These are phyloP conservation scores for Penicillium sp. DNA, from an alignment of 2,329 filamentous ascomycete genomes.

Conservation along the genomic window DNA sequence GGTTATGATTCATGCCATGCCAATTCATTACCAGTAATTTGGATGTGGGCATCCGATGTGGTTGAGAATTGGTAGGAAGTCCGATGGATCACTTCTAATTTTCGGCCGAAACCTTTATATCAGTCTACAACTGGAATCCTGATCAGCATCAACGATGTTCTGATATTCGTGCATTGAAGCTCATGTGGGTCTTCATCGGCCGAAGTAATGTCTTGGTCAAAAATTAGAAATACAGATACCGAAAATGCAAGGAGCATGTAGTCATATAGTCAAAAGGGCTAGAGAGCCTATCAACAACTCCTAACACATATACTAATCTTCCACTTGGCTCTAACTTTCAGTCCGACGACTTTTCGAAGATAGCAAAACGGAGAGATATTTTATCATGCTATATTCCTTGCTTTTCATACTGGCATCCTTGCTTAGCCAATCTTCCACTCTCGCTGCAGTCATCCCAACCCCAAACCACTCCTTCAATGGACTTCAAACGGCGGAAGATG, in stretches of 20 bases:
- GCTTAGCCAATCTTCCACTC: background rate
- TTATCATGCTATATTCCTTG: background rate
- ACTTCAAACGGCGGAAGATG: background rate
- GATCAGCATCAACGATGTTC: background rate
- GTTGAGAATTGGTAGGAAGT: too few species aligned
- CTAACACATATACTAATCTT: background rate
- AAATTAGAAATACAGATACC: too few species aligned
- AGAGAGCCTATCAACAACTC: background rate
- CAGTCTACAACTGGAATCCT: too few species aligned
- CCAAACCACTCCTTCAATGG: background rate
- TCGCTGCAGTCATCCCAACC: background rate
- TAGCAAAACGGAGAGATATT: background rate
- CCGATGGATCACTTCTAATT: background rate
- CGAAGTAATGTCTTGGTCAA: background rate
- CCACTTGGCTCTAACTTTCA: background rate
- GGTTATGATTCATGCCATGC: background rate
- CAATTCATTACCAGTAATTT: too few species aligned
- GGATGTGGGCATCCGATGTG: background rate
- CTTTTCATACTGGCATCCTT: background rate
- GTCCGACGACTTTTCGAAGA: background rate
- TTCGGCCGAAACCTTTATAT: background rate
- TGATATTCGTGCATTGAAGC: background rate
- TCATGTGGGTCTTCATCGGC: background rate
- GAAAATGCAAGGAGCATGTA: background rate
- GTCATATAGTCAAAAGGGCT: background rate